Conservation (phyloP, 768 basidiomycete genomes). For the Suillus discolor region DNA sequence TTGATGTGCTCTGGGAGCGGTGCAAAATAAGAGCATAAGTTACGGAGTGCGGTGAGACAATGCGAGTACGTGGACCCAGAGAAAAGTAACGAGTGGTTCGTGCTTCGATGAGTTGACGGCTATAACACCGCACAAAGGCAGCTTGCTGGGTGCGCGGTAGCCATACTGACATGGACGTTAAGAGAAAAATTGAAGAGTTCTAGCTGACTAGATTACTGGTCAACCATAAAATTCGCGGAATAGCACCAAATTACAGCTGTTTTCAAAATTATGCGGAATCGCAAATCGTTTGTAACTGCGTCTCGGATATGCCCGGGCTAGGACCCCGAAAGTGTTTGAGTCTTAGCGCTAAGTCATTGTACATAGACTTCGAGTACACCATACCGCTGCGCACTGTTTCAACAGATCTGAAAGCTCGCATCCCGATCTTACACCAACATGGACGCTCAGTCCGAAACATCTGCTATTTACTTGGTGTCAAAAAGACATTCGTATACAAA, state of each 20-base stretch:
- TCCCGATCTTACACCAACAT: too few relatives aligned
- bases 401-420: too few relatives aligned
- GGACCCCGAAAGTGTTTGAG: too few relatives aligned
- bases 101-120: conserved; percentile 23
- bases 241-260: not conserved
- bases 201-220: conserved; percentile 5
- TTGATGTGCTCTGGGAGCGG: conserved; percentile 40
- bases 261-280: too few relatives aligned
- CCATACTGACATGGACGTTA: conserved; percentile 70
- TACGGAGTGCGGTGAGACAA: conserved; percentile 19
- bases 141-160: conserved; percentile 58
- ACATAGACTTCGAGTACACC: too few relatives aligned
- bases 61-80: conserved; percentile 18
- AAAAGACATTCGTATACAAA: too few relatives aligned
- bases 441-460: too few relatives aligned
- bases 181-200: not conserved
- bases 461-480: too few relatives aligned
- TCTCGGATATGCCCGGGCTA: too few relatives aligned
- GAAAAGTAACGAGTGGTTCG: conserved; percentile 23
- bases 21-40: conserved; percentile 18
- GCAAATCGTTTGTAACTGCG: too few relatives aligned
- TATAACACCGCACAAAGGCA: conserved; percentile 40
- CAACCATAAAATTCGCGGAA: conserved; percentile 14
- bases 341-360: too few relatives aligned
- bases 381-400: too few relatives aligned